Evolutionary conservation across 805 yeast genomes (phyloP).

Genomic region (Myxozyma vanderwaltii): DNA sequence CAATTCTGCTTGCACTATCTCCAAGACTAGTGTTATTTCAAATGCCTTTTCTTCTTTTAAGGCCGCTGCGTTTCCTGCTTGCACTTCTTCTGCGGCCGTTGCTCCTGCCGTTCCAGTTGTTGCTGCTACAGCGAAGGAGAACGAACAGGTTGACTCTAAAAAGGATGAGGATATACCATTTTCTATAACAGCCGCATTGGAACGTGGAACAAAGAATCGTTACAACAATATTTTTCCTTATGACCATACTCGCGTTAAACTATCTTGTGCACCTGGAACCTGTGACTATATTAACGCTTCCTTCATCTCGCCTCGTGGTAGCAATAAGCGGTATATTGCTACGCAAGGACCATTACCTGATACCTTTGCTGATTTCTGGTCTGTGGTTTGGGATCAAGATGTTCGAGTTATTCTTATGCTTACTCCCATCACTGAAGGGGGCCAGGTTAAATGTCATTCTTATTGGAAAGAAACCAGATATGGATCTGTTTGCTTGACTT

Average conservation of each 20-base stretch:
- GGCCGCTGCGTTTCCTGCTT: background rate
- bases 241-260: constrained; percentile 78
- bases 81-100: background rate
- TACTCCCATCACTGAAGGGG: constrained; percentile 78
- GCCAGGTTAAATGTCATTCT: constrained; percentile 80
- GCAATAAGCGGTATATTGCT: constrained; percentile 65
- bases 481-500: constrained; percentile 38
- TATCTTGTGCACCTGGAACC: constrained; percentile 40
- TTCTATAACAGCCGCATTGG: constrained; percentile 61
- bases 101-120: background rate
- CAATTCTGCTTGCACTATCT: constrained; percentile 7
- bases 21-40: background rate
- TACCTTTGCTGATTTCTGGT: constrained; percentile 85
- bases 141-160: too few relatives aligned
- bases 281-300: constrained; percentile 86
- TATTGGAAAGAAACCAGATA: constrained; percentile 73
- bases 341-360: constrained; percentile 87
- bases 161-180: background rate
- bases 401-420: constrained; percentile 72
- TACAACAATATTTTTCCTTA: constrained; percentile 87
- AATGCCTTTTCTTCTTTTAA: background rate
- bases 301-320: constrained; percentile 51
- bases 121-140: background rate
- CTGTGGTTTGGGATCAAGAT: constrained; percentile 66
- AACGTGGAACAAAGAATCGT: constrained; percentile 77